Evolutionary conservation across 176 grass and related monocot species (phyloP), one percentile per base, ranked within the genome.

Genomic region (Eragrostis nindensis): DNA sequence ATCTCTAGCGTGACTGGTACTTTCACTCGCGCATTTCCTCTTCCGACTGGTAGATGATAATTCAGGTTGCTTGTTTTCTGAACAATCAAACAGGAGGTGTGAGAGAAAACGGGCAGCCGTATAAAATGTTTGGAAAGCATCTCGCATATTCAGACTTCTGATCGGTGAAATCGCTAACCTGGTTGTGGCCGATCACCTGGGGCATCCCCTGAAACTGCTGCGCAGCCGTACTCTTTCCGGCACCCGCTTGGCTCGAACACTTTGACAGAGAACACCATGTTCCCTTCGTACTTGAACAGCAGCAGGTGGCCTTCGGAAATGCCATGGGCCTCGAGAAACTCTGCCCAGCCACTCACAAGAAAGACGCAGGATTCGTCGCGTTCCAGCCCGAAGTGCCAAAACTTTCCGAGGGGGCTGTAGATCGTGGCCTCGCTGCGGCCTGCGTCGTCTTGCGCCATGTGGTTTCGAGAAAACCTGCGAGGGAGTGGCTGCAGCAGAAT

Each of bases 271-370:
- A 83, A 75, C 48, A 83, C 46, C 25, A 80, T 79, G 76, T 57
- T 59, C 26, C 68, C 68, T 74, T 80, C 60, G 40, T 67, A 66
- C 38, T n/a, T 80, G 77, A 86, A 86, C 39, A 86, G 14, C 15
- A 75, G 84, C 22, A 86, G 22, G 40, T 48, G 78, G 19, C 68
- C 83, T 62, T 27, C 45, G 53, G 55, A 42, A 54, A 54, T 12
- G 38, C n/a, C 66, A 50, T 29, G 67, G 70, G 22, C 74, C 21
- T 7, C 63, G 15, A 72, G 67, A 43, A 63, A 78, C 74, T 52
- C 74, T 21, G n/a, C 42, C 73, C 82, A 77, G 50, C 18, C 49
- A 4, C 19, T 18, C 8, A 61, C 71, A 5, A 75, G 45, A 47
- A 56, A 74, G 36, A 60, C 8, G 7, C 40, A 9, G 3, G 71